Percentiles rank a stretch among this genome's conserved stretches.
These are phyloP conservation scores for Ramaria rubella DNA, from an alignment of 768 basidiomycete species.

Conservation along the genomic window DNA sequence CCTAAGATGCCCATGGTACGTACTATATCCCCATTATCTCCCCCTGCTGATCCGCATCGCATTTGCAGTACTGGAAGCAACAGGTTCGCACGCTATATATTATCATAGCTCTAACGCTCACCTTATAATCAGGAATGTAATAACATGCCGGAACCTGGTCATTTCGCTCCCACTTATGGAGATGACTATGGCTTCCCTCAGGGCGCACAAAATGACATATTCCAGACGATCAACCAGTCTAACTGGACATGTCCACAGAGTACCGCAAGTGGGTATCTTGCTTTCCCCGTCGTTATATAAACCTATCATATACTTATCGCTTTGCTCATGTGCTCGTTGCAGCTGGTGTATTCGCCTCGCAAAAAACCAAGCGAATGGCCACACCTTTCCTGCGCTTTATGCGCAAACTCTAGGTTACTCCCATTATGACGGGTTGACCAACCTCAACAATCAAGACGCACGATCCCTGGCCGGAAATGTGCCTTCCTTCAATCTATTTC, in stretches of 20 bases:
- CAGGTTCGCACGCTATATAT: background rate
- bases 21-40: background rate
- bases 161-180: slow-evolving; percentile 38
- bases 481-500: no score
- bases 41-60: background rate
- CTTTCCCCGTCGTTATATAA: no score
- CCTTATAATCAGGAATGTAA: slow-evolving; percentile 8
- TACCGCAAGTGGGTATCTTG: slow-evolving; percentile 6
- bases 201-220: slow-evolving; percentile 70
- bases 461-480: no score
- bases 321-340: no score
- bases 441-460: no score
- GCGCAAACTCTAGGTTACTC: no score
- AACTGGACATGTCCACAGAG: slow-evolving; percentile 9
- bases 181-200: slow-evolving; percentile 64
- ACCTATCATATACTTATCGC: no score
- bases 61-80: slow-evolving; percentile 14
- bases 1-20: slow-evolving; percentile 10
- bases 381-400: no score
- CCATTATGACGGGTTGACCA: no score
- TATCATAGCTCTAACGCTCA: slow-evolving; percentile 11
- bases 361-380: no score
- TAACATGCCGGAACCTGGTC: slow-evolving; percentile 18
- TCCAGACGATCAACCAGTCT: slow-evolving; percentile 26
- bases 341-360: no score